A percentile compares a stretch with the other conserved stretches of the same genome.
These are phyloP conservation scores for Eucalyptus tenuipes DNA, from an alignment of 345 rosid species.

Conservation along the genomic window DNA sequence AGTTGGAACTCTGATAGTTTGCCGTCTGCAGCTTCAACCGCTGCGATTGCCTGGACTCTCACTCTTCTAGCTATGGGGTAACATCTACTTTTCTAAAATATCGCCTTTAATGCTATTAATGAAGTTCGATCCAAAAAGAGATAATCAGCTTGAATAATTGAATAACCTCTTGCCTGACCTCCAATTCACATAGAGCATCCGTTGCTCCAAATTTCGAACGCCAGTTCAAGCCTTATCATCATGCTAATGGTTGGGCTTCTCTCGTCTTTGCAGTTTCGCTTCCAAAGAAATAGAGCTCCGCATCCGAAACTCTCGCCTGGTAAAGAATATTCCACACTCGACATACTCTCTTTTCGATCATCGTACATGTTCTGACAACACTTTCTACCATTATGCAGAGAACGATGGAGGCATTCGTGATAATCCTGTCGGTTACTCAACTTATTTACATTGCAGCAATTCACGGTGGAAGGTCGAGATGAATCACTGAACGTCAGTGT, in stretches of 20 bases:
- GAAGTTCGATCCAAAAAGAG: background rate
- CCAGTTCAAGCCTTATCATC: background rate
- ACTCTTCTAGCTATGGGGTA: constrained; percentile 92
- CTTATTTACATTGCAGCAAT: constrained; percentile 73
- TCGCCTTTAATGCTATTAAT: background rate
- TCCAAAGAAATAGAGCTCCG: constrained; percentile 82
- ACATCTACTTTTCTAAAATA: background rate
- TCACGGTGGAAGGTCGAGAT: constrained; percentile 22
- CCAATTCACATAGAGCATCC: background rate
- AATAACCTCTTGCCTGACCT: background rate
- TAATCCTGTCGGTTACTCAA: constrained; percentile 78
- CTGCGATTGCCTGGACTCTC: constrained; percentile 76
- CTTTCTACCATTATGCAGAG: constrained; percentile 33
- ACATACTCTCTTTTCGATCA: background rate
- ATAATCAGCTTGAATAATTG: background rate
- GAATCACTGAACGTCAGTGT: background rate
- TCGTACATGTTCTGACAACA: background rate
- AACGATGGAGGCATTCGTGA: constrained; percentile 91
- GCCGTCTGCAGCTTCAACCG: constrained; percentile 69
- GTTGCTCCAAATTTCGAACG: background rate
- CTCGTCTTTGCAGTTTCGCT: constrained; percentile 43
- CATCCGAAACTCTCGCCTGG: constrained; percentile 66
- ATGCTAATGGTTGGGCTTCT: background rate
- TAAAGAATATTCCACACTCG: constrained; percentile 9
- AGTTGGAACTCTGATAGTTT: constrained; percentile 43